phyloP scores from a whole-genome alignment of 176 grass and related monocot genomes.

The Carex pumila region DNA sequence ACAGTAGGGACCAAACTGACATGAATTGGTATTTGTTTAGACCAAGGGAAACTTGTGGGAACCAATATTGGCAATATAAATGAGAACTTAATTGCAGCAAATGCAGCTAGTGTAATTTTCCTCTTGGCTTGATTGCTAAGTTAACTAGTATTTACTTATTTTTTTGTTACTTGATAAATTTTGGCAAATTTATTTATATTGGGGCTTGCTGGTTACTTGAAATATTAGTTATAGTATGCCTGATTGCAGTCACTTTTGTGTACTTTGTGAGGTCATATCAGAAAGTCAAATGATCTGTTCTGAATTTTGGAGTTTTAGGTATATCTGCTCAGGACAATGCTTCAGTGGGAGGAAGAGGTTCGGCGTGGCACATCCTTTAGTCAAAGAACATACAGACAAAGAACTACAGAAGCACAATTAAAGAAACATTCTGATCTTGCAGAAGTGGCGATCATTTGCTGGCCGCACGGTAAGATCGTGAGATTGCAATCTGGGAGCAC shows the following conservation, averaged over 20 bases:
- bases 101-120: background rate
- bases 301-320: slow-evolving; percentile 33
- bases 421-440: slow-evolving; percentile 25
- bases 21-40: background rate
- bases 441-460: slow-evolving; percentile 85
- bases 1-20: background rate
- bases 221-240: no score
- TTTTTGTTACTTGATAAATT: background rate
- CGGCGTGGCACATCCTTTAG: slow-evolving; percentile 33
- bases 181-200: background rate
- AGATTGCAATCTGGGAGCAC: slow-evolving; percentile 83
- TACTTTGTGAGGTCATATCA: background rate
- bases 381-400: slow-evolving; percentile 34
- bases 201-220: background rate
- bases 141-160: background rate
- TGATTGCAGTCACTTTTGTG: background rate
- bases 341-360: slow-evolving; percentile 92
- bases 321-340: slow-evolving; percentile 81
- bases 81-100: background rate
- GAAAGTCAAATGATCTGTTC: background rate
- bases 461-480: slow-evolving; percentile 83
- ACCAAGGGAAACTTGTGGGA: background rate
- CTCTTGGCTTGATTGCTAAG: background rate
- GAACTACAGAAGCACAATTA: slow-evolving; percentile 8
- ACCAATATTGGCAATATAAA: background rate